Percentiles rank a stretch among this genome's conserved stretches.
These are phyloP conservation scores for Nitzschia sp. DNA, from an alignment of 108 stramenopile genomes.

Conservation along the genomic window DNA sequence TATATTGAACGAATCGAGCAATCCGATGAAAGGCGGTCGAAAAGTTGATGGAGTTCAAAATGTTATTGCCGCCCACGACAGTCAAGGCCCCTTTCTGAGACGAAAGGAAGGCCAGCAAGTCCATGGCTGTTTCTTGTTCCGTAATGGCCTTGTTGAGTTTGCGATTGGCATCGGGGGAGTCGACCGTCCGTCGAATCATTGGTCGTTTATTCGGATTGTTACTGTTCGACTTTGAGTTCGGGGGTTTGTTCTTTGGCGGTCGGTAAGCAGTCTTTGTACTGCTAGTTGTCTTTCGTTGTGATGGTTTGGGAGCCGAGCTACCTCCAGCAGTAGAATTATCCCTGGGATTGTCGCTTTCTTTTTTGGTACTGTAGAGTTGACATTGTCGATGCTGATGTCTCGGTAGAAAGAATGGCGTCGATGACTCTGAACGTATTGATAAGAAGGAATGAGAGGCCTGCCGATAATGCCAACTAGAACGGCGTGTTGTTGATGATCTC, in stretches of 20 bases:
- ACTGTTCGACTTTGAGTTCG: not conserved
- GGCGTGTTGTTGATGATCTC: no score
- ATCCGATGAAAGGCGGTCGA: constrained; percentile 77
- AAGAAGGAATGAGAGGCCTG: no score
- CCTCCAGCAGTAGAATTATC: not conserved
- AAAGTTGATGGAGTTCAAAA: constrained; percentile 77
- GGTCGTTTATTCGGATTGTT: not conserved
- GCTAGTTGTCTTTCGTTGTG: no score
- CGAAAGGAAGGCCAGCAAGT: constrained; percentile 22
- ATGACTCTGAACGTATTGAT: no score
- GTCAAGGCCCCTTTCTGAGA: constrained; percentile 35
- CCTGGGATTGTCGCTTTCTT: not conserved
- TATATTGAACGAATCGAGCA: constrained; percentile 45
- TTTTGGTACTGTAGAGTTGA: no score
- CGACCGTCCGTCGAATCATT: not conserved
- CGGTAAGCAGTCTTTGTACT: no score
- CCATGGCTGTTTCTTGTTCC: constrained; percentile 26
- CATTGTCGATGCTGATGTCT: no score
- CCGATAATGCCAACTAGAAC: no score
- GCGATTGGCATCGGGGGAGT: constrained; percentile 2
- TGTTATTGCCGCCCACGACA: constrained; percentile 47
- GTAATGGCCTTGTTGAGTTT: constrained; percentile 22
- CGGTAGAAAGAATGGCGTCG: no score
- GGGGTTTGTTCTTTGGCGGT: no score
- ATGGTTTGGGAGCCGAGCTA: no score